Conservation (phyloP, 495 filamentous ascomycete species). For the Penicillium cinerascens region DNA sequence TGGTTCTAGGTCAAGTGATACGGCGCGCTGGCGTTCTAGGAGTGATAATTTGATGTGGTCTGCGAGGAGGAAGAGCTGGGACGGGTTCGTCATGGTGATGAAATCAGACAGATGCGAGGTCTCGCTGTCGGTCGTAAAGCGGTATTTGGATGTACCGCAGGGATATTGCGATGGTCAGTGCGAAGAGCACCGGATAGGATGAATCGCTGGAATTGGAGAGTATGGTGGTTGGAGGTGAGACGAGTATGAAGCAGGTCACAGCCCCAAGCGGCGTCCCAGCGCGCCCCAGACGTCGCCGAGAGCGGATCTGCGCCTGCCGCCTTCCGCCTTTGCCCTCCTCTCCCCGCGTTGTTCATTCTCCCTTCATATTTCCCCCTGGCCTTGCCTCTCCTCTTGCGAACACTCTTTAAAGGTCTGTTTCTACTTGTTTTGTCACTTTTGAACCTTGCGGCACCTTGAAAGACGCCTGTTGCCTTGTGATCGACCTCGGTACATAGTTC, state of each 20-base stretch:
- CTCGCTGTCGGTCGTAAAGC: background rate
- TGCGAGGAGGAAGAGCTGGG: conserved; percentile 52
- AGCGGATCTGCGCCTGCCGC: conserved; percentile 23
- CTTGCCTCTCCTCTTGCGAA: background rate
- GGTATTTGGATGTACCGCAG: background rate
- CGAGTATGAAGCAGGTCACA: conserved; percentile 1
- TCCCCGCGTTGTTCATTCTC: conserved; percentile 14
- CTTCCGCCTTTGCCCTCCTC: conserved; percentile 19
- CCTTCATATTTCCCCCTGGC: background rate
- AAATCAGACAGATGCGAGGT: conserved; percentile 4
- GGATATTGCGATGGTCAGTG: conserved; percentile 3
- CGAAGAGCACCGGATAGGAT: conserved; percentile 4
- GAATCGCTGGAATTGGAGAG: conserved; percentile 2
- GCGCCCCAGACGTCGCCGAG: conserved; percentile 7
- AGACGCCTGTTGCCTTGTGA: conserved; percentile 9
- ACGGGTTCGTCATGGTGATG: conserved; percentile 54
- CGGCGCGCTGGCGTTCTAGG: conserved; percentile 85
- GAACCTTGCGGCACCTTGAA: conserved; percentile 19
- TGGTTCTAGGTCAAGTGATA: conserved; percentile 76
- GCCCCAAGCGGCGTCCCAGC: conserved; percentile 6
- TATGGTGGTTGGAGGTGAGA: conserved; percentile 9
- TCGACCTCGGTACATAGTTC: conserved; percentile 25
- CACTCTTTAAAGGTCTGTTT: background rate
- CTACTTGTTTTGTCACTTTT: background rate
- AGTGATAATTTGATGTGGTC: conserved; percentile 55